These are phyloP conservation scores for Poa pratensis DNA, from an alignment of 176 grass and related monocot species.

Conservation along the genomic window DNA sequence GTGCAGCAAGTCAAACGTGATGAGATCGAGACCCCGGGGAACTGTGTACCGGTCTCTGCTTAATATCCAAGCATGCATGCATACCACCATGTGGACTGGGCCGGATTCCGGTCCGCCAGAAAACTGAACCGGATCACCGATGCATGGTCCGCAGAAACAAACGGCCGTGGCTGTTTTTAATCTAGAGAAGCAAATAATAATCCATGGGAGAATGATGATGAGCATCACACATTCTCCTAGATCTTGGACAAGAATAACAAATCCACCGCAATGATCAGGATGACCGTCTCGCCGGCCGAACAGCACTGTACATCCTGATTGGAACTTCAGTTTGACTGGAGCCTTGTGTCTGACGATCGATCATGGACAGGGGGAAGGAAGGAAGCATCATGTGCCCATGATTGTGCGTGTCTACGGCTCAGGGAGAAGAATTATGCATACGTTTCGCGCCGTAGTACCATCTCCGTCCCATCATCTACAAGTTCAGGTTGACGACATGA, in stretches of 20 bases:
- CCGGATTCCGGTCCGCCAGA: not conserved
- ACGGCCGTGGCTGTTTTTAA: not conserved
- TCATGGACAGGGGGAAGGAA: not conserved
- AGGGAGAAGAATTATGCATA: not conserved
- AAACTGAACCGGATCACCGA: not conserved
- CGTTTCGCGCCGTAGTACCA: too few species aligned
- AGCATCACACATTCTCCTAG: slow-evolving; percentile 9
- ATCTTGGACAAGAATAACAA: slow-evolving; percentile 33
- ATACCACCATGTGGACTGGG: slow-evolving; percentile 10
- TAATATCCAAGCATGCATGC: not conserved
- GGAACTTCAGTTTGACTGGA: slow-evolving; percentile 1
- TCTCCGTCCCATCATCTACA: too few species aligned
- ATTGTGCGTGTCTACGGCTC: slow-evolving; percentile 23
- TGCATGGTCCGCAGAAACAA: too few species aligned
- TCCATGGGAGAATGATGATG: not conserved
- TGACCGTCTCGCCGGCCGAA: not conserved
- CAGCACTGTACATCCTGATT: not conserved
- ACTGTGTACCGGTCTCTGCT: not conserved
- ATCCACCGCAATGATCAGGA: slow-evolving; percentile 32
- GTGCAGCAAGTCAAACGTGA: not conserved
- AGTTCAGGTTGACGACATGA: too few species aligned
- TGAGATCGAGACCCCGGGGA: not conserved
- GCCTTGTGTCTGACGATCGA: not conserved
- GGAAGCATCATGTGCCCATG: slow-evolving; percentile 31
- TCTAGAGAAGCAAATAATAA: not conserved